phyloP scores from a whole-genome alignment of 495 filamentous ascomycete species.

The Neurospora sublineolata region DNA sequence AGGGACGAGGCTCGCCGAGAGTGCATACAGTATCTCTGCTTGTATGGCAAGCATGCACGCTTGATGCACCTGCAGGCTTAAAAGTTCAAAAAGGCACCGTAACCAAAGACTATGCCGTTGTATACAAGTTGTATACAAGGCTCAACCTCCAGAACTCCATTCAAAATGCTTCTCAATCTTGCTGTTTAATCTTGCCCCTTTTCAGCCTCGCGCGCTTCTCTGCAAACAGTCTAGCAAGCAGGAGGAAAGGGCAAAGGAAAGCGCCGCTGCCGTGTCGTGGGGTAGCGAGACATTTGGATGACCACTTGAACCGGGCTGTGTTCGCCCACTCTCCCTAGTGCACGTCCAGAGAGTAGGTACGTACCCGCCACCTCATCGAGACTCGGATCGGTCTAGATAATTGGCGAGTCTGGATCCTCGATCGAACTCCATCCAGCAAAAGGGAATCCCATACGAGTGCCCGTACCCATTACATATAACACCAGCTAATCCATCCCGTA shows the following conservation, averaged over 20 bases:
- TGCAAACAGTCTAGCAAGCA: neutral
- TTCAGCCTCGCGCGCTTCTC: neutral
- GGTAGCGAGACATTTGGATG: neutral
- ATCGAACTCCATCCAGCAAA: neutral
- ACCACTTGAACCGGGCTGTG: neutral
- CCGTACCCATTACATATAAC: neutral
- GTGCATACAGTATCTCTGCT: neutral
- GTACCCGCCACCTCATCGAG: neutral
- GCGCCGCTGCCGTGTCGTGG: neutral
- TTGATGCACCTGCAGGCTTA: neutral
- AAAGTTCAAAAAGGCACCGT: neutral
- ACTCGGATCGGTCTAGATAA: neutral
- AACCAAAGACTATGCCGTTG: neutral
- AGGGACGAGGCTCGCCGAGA: neutral
- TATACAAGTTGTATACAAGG: neutral
- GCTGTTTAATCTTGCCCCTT: neutral
- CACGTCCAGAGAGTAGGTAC: neutral
- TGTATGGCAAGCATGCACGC: neutral
- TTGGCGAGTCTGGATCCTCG: neutral
- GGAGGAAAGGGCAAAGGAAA: neutral
- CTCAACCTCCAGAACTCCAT: neutral
- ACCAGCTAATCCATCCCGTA: neutral
- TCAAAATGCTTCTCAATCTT: neutral
- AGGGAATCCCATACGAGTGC: neutral
- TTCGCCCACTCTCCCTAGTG: neutral